Percentiles rank a stretch among this genome's conserved stretches.
These are phyloP conservation scores for Pleurotus pulmonarius DNA, from an alignment of 768 basidiomycete species.

Conservation along the genomic window DNA sequence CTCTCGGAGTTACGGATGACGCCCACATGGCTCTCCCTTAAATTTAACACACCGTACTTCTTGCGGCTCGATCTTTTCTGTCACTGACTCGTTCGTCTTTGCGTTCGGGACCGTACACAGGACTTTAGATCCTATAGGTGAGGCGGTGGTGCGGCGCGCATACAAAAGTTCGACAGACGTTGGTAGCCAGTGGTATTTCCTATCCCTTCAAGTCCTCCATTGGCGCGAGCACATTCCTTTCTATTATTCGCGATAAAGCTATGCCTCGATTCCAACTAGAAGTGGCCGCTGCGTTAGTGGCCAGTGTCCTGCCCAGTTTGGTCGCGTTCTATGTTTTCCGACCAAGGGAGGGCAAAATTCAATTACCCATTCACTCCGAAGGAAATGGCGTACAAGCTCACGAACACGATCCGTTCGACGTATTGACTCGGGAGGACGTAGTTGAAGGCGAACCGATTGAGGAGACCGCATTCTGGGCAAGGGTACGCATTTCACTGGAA, in stretches of 20 bases:
- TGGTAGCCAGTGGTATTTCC: neutral
- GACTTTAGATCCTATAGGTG: no score
- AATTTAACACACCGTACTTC: no score
- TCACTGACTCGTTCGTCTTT: no score
- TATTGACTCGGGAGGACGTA: slow-evolving; percentile 68
- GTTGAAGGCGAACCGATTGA: slow-evolving; percentile 65
- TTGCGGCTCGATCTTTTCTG: no score
- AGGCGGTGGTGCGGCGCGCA: no score
- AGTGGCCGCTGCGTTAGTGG: slow-evolving; percentile 44
- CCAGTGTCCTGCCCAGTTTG: slow-evolving; percentile 40
- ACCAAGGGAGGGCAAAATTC: slow-evolving; percentile 46
- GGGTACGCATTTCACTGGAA: slow-evolving; percentile 28
- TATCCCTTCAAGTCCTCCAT: no score
- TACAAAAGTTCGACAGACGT: neutral
- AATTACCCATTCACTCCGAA: slow-evolving; percentile 35
- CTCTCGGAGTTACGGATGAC: no score
- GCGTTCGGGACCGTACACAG: no score
- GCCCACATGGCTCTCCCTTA: no score
- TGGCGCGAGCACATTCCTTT: neutral
- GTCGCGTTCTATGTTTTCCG: slow-evolving; percentile 35
- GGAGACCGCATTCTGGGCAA: slow-evolving; percentile 56
- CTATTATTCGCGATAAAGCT: neutral
- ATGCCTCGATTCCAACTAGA: slow-evolving; percentile 65
- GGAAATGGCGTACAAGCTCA: slow-evolving; percentile 15
- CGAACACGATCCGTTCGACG: slow-evolving; percentile 59